Base-by-base conservation (phyloP, 306 rosid species). In the Lotus japonicus region DNA sequence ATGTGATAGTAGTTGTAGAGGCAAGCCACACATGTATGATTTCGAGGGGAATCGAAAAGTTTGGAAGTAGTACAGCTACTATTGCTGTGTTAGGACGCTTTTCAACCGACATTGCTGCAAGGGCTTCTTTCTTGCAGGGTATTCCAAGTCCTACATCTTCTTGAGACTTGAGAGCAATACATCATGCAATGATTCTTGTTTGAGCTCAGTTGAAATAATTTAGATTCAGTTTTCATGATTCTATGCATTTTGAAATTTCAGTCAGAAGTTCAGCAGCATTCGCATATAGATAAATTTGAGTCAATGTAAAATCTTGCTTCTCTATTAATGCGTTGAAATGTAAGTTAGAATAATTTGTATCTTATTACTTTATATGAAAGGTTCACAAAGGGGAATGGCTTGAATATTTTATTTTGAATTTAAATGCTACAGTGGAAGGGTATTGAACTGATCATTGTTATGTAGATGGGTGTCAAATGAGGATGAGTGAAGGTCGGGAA, bases 21-120 rank as follows among this genome's bases (percentile, higher is more conserved):
- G 99, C 97, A 59, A 76, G 84, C 64, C 99, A 95, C 82, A 90
- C 96, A 14, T 95, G 99, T 84, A 90, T 90, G 99, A 85, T 95
- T 51, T 88, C 97, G 3, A 72, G 99, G 76, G 99, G 97, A 75
- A 88, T 95, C 18, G 96, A 90, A 82, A 95, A 95, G 79, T 79
- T 87, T 15, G 97, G 97, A 79, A 85, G 99, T 70, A 88, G 80
- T 50, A 95, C 99, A 1, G 92, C 99, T 15, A 95, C 99, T 2
- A 83, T 95, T 6, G 99, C 97, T 9, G 80, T 73, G 18, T 68
- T 95, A 60, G 99, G 99, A 66, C 79, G 67, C 5, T 95, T 85
- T 74, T 83, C 91, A 7, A 81, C 96, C 0, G 87, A 90, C 50
- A 51, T 84, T 13, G 33, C 78, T 10, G 71, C 77, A 10, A 87